phyloP scores from a whole-genome alignment of 768 basidiomycete species.

The Naematelia encephala region DNA sequence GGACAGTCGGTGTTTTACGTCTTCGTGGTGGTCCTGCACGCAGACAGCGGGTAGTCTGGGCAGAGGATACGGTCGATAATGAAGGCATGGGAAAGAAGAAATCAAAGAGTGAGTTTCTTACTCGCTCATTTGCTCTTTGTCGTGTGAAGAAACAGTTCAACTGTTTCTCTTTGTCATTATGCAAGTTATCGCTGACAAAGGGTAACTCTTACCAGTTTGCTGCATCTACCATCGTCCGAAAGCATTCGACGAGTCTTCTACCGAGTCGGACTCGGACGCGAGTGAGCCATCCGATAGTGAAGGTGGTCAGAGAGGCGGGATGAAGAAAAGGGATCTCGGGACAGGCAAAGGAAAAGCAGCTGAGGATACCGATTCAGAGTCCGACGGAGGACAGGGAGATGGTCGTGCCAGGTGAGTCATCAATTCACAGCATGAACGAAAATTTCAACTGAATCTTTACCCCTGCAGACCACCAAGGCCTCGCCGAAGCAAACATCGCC shows the following conservation, averaged over 20 bases:
- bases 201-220: constrained; percentile 66
- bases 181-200: not conserved
- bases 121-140: not conserved
- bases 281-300: constrained; percentile 5
- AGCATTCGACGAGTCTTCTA: constrained; percentile 49
- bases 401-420: constrained; percentile 21
- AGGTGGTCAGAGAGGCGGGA: constrained; percentile 1
- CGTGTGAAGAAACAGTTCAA: not conserved
- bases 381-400: constrained; percentile 26
- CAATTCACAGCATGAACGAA: not conserved
- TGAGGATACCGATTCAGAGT: constrained; percentile 16
- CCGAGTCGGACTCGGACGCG: constrained; percentile 60
- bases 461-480: constrained; percentile 4
- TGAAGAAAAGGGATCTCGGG: constrained; percentile 13
- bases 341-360: constrained; percentile 6
- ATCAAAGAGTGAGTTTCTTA: constrained; percentile 76
- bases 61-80: constrained; percentile 81
- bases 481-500: constrained; percentile 4
- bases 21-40: constrained; percentile 59
- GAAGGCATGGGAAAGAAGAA: constrained; percentile 85
- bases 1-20: constrained; percentile 58
- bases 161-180: too few species aligned
- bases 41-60: constrained; percentile 71
- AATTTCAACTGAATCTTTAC: not conserved
- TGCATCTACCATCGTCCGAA: constrained; percentile 80